These are phyloP conservation scores for Diutina neorugosa DNA, from an alignment of 1,139 yeast species.

Conservation along the genomic window DNA sequence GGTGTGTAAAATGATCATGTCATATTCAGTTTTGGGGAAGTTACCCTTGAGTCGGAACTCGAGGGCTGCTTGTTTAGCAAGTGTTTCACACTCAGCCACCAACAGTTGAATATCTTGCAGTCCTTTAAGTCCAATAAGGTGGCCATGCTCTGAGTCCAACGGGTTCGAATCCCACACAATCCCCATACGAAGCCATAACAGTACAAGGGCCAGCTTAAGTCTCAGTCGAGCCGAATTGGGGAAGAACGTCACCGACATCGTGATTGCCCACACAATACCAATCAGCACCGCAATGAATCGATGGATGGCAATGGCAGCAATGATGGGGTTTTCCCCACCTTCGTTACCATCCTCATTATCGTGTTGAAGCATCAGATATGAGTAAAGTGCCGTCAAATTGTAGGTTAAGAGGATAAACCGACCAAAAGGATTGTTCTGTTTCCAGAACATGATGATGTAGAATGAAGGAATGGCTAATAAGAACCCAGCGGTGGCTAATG, in stretches of 20 bases:
- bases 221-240: constrained; percentile 70
- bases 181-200: constrained; percentile 72
- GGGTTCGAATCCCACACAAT: constrained; percentile 68
- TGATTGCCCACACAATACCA: constrained; percentile 70
- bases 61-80: constrained; percentile 61
- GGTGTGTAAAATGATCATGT: constrained; percentile 39
- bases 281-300: constrained; percentile 60
- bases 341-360: constrained; percentile 57
- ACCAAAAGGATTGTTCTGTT: constrained; percentile 49
- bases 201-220: constrained; percentile 50
- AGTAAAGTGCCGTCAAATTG: constrained; percentile 67
- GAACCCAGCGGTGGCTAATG: constrained; percentile 47
- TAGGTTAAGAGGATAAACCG: constrained; percentile 66
- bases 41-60: constrained; percentile 68
- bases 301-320: constrained; percentile 71
- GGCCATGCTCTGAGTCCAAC: constrained; percentile 18
- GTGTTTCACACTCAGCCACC: constrained; percentile 47
- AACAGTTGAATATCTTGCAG: constrained; percentile 40
- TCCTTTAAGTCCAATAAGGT: constrained; percentile 40
- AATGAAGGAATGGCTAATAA: constrained; percentile 53
- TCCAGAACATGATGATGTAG: constrained; percentile 58
- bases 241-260: constrained; percentile 49
- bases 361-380: constrained; percentile 53
- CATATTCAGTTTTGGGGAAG: constrained; percentile 47
- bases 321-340: constrained; percentile 58